phyloP scores from a whole-genome alignment of 352 stramenopile genomes.

The Pythium pyrilobum region DNA sequence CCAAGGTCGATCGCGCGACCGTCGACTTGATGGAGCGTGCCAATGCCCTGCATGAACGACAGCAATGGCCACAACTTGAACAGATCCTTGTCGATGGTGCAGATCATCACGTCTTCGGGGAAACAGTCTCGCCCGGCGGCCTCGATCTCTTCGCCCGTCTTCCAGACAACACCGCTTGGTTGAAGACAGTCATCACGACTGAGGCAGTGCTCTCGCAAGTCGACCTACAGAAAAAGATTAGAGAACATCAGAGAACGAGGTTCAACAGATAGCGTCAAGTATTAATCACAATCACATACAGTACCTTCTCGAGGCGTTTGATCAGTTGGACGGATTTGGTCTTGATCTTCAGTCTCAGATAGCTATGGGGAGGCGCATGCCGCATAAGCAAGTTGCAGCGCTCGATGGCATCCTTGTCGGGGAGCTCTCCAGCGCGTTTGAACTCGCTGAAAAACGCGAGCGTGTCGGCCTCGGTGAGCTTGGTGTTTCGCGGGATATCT shows the following conservation, averaged over 20 bases:
- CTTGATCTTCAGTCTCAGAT: conserved; percentile 22
- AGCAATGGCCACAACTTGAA: conserved; percentile 27
- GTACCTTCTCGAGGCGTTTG: conserved; percentile 27
- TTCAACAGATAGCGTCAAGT: conserved; percentile 7
- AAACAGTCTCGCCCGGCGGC: conserved; percentile 23
- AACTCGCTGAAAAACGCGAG: conserved; percentile 29
- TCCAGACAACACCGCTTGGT: conserved; percentile 25
- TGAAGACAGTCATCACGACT: conserved; percentile 30
- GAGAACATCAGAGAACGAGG: conserved; percentile 11
- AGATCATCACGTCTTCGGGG: conserved; percentile 25
- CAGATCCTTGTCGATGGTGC: conserved; percentile 25
- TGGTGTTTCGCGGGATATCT: conserved; percentile 27
- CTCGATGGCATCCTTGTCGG: conserved; percentile 23
- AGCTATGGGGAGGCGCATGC: conserved; percentile 21
- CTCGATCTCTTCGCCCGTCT: conserved; percentile 26
- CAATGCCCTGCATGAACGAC: conserved; percentile 28
- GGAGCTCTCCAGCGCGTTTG: conserved; percentile 19
- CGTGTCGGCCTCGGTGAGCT: conserved; percentile 21
- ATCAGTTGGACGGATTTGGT: conserved; percentile 25
- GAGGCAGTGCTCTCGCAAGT: conserved; percentile 23
- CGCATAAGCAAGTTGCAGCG: conserved; percentile 25
- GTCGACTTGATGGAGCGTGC: conserved; percentile 26
- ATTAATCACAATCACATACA: conserved; percentile 1
- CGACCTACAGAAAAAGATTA: conserved; percentile 21
- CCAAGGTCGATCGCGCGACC: conserved; percentile 23